Percentiles rank a stretch among this genome's conserved stretches.
Evolutionary conservation across 2,329 filamentous ascomycete species (phyloP).

Genomic region (Calonectria pteridis): DNA sequence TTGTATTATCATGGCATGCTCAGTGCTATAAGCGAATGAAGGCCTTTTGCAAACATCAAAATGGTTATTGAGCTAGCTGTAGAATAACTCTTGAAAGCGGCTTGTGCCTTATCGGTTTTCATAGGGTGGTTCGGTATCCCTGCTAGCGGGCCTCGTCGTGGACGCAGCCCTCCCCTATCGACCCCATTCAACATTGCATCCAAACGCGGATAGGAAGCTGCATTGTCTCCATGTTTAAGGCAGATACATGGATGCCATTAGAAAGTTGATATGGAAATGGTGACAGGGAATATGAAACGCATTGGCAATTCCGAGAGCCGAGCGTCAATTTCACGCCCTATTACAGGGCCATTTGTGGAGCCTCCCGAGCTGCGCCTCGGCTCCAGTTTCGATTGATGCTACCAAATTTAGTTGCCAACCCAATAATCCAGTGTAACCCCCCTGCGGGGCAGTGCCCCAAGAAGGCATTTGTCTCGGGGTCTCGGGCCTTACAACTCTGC

Average conservation of each 20-base stretch:
- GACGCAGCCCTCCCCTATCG: background rate
- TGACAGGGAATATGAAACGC: no score
- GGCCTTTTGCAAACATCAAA: no score
- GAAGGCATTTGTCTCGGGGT: background rate
- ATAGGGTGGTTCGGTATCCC: background rate
- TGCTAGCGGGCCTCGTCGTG: background rate
- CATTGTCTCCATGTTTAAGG: background rate
- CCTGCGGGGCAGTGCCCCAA: background rate
- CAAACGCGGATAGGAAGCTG: background rate
- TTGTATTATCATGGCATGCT: no score
- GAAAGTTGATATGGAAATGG: no score
- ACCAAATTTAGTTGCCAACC: background rate
- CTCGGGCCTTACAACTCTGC: background rate
- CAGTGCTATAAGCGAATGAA: no score
- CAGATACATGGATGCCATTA: background rate
- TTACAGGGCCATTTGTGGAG: background rate
- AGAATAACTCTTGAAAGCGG: no score
- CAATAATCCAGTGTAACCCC: background rate
- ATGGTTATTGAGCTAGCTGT: no score
- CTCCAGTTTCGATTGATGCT: background rate
- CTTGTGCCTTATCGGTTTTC: background rate
- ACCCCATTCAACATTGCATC: background rate
- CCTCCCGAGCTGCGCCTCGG: background rate
- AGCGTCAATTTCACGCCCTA: background rate
- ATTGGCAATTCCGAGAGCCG: no score